Conservation (phyloP, 192 early-diverging fungal species). For the Backusella sp. region DNA sequence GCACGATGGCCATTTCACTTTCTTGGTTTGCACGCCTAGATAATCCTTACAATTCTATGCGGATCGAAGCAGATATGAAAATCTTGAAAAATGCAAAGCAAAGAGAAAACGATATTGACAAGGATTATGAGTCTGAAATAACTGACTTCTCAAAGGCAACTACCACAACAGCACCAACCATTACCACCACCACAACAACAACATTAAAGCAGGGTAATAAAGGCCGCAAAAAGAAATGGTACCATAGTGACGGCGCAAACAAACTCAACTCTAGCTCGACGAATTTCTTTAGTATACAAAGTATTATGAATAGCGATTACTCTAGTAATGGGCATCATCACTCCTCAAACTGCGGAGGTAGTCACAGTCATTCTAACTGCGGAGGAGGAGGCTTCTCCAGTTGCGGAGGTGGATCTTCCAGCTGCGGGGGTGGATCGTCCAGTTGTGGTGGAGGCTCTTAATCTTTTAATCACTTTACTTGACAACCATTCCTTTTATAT, state of each 20-base stretch:
- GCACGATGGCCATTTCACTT: neutral
- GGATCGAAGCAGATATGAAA: neutral
- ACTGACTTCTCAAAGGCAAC: neutral
- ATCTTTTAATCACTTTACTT: neutral
- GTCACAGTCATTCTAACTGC: neutral
- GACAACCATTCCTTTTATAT: neutral
- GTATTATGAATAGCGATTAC: neutral
- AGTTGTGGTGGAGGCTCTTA: neutral
- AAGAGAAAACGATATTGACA: neutral
- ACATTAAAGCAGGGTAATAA: neutral
- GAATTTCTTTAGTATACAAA: neutral
- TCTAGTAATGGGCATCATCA: neutral
- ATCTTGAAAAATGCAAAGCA: neutral
- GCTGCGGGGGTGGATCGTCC: neutral
- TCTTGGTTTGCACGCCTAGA: neutral
- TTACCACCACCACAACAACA: too few species aligned
- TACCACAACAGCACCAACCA: neutral
- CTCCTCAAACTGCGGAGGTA: neutral
- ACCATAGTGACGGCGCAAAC: neutral
- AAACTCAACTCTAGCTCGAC: neutral
- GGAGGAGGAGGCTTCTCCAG: neutral
- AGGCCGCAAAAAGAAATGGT: neutral
- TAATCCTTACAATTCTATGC: neutral
- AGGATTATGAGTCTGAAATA: neutral
- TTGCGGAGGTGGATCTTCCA: neutral